Percentiles rank a stretch among this genome's conserved stretches.
Conservation (phyloP, 1,284 basidiomycete species). For the Malassezia equina region DNA sequence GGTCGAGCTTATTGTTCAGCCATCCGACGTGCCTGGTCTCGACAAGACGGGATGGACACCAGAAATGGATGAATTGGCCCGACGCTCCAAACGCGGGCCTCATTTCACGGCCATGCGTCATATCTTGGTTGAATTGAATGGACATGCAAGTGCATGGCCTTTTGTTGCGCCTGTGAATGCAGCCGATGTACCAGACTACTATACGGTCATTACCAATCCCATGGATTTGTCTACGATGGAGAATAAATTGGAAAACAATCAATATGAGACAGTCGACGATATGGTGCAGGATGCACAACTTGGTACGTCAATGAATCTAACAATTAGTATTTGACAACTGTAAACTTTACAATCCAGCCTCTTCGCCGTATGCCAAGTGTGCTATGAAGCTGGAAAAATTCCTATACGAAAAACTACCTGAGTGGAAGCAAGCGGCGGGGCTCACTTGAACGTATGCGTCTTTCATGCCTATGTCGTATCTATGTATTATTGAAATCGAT, state of each 20-base stretch:
- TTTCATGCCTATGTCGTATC: background rate
- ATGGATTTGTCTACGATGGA: constrained; percentile 96
- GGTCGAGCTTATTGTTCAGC: constrained; percentile 28
- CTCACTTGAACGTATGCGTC: background rate
- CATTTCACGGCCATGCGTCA: constrained; percentile 65
- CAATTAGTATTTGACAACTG: constrained; percentile 79
- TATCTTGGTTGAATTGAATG: constrained; percentile 70
- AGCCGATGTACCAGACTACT: constrained; percentile 81
- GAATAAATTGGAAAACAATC: constrained; percentile 69
- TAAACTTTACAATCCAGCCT: constrained; percentile 74
- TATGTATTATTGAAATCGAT: background rate
- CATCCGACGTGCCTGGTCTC: constrained; percentile 33
- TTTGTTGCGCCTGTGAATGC: constrained; percentile 71
- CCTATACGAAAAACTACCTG: constrained; percentile 36
- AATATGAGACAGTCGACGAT: constrained; percentile 64
- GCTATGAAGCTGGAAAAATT: constrained; percentile 67
- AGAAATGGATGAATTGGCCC: constrained; percentile 66
- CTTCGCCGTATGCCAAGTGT: constrained; percentile 72
- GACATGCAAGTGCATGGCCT: constrained; percentile 75
- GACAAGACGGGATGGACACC: constrained; percentile 84
- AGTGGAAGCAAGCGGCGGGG: constrained; percentile 13
- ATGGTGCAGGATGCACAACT: constrained; percentile 66
- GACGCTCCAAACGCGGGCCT: constrained; percentile 55
- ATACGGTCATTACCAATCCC: constrained; percentile 76
- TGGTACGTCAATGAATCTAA: constrained; percentile 43